These are phyloP conservation scores for Phytophthora quininea DNA, from an alignment of 352 stramenopile species.

Conservation along the genomic window DNA sequence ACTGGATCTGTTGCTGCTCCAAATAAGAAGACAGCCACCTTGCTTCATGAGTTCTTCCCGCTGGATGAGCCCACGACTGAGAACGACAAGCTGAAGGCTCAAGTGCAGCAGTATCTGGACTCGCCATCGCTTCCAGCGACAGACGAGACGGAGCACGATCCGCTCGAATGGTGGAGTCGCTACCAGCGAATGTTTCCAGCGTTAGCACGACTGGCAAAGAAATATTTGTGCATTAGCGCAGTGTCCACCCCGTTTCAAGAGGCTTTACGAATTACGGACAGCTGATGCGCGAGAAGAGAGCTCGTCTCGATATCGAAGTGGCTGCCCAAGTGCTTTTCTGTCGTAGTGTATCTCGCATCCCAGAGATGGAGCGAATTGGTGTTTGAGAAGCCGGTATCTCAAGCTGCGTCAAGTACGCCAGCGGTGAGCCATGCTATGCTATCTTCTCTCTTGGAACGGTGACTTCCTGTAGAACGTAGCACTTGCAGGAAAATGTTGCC, in stretches of 20 bases:
- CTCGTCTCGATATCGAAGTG: slow-evolving; percentile 78
- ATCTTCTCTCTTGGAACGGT: too few species aligned
- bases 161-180: slow-evolving; percentile 84
- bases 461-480: too few species aligned
- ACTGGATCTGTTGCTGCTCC: not conserved
- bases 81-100: slow-evolving; percentile 61
- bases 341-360: slow-evolving; percentile 75
- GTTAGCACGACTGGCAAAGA: slow-evolving; percentile 72
- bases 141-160: slow-evolving; percentile 75
- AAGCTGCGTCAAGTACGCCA: too few species aligned
- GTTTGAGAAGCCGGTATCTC: slow-evolving; percentile 32
- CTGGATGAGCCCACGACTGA: slow-evolving; percentile 60
- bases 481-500: too few species aligned
- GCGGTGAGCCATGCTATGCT: too few species aligned
- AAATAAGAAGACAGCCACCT: slow-evolving; percentile 32
- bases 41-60: slow-evolving; percentile 72
- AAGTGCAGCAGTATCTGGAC: slow-evolving; percentile 78
- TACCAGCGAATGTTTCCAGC: slow-evolving; percentile 74
- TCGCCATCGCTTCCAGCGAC: slow-evolving; percentile 67
- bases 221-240: slow-evolving; percentile 80
- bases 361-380: slow-evolving; percentile 86
- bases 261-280: slow-evolving; percentile 81
- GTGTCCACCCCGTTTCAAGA: slow-evolving; percentile 79
- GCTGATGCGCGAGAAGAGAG: slow-evolving; percentile 81
- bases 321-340: slow-evolving; percentile 82